A percentile compares a stretch with the other conserved stretches of the same genome.
Evolutionary conservation across 2,329 filamentous ascomycete species (phyloP).

Genomic region (Colletotrichum simmondsii): DNA sequence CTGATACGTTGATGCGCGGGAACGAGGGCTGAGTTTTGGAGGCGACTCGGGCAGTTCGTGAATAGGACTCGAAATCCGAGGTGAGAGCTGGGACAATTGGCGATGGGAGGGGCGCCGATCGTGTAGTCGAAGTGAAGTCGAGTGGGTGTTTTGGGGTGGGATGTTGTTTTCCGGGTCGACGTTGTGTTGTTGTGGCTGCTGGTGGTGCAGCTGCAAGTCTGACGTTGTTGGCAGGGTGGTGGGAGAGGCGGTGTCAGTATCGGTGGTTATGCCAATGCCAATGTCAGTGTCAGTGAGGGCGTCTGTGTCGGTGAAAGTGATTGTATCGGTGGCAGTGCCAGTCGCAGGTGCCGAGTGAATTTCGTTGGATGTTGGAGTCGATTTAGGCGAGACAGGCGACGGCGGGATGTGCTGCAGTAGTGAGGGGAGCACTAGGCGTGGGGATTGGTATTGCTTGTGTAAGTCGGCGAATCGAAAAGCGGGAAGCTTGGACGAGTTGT

Average conservation of each 20-base stretch:
- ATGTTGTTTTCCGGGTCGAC: constrained; percentile 14
- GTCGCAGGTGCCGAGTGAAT: constrained; percentile 27
- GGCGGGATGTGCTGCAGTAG: constrained; percentile 50
- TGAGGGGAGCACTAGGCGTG: constrained; percentile 39
- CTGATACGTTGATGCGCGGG: constrained; percentile 51
- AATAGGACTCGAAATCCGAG: constrained; percentile 33
- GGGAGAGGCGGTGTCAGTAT: constrained; percentile 8
- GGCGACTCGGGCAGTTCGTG: constrained; percentile 35
- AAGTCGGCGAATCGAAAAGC: constrained; percentile 65
- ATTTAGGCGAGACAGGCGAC: constrained; percentile 51
- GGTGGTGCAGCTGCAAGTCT: constrained; percentile 21
- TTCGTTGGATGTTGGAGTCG: constrained; percentile 39
- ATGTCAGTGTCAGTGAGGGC: constrained; percentile 8
- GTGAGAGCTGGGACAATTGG: constrained; percentile 35
- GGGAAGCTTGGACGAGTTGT: constrained; percentile 67
- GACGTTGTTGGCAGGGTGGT: constrained; percentile 29
- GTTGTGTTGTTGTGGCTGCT: constrained; percentile 18
- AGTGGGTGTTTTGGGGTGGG: constrained; percentile 21
- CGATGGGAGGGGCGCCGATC: constrained; percentile 26
- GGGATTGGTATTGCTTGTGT: constrained; percentile 46
- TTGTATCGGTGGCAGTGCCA: background rate
- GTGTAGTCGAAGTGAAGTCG: constrained; percentile 21
- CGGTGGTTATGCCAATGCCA: constrained; percentile 9
- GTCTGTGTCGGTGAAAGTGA: background rate
- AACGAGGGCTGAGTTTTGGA: constrained; percentile 36